Percentiles rank a stretch among this genome's conserved stretches.
Evolutionary conservation across 768 basidiomycete species (phyloP).

Genomic region (Mycena vitilis): DNA sequence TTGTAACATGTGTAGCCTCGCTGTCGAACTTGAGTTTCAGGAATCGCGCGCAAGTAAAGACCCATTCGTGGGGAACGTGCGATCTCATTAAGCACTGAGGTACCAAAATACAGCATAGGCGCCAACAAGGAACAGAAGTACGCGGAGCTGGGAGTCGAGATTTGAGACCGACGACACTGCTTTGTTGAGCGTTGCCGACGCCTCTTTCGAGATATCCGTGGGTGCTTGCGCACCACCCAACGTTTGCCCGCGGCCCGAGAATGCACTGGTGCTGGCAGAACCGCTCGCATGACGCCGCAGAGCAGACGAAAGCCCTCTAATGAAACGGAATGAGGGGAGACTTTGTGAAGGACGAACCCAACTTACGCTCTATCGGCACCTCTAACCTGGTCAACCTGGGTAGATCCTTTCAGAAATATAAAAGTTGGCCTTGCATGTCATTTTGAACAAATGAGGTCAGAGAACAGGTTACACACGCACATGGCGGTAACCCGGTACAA

Average conservation of each 20-base stretch:
- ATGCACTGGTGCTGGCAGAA: slow-evolving; percentile 56
- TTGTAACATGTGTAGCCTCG: slow-evolving; percentile 15
- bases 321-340: background rate
- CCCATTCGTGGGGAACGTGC: background rate
- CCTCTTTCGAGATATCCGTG: slow-evolving; percentile 48
- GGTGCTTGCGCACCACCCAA: slow-evolving; percentile 64
- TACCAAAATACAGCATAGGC: slow-evolving; percentile 74
- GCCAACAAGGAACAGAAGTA: slow-evolving; percentile 67
- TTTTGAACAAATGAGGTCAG: background rate
- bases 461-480: slow-evolving; percentile 51
- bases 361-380: slow-evolving; percentile 78
- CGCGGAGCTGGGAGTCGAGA: slow-evolving; percentile 75
- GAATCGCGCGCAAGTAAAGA: no score
- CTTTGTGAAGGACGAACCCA: background rate
- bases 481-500: slow-evolving; percentile 78
- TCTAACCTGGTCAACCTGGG: slow-evolving; percentile 76
- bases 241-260: slow-evolving; percentile 80
- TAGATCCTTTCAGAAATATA: slow-evolving; percentile 75
- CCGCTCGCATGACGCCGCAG: slow-evolving; percentile 63
- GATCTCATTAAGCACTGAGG: slow-evolving; percentile 45
- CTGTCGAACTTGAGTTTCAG: no score
- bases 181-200: slow-evolving; percentile 52
- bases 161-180: slow-evolving; percentile 55
- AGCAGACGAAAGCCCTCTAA: slow-evolving; percentile 71
- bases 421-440: slow-evolving; percentile 78